Evolutionary conservation across 2,329 filamentous ascomycete species (phyloP).

Genomic region (Aspergillus caelatus): DNA sequence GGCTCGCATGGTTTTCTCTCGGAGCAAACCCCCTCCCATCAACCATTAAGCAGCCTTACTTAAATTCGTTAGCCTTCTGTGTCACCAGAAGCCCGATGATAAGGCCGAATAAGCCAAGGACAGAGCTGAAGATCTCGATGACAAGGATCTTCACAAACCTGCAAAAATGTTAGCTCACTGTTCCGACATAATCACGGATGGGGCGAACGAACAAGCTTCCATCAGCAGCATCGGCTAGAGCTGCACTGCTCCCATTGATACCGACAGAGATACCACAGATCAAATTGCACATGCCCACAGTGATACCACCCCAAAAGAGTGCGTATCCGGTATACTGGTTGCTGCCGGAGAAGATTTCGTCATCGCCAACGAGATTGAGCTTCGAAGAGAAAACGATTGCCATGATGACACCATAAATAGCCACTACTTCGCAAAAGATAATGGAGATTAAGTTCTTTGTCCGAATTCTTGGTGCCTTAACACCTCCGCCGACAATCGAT

Average conservation of each 20-base stretch:
- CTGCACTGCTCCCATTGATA: constrained; percentile 96
- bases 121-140: constrained; percentile 98
- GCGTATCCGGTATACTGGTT: constrained; percentile 95
- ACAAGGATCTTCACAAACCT: constrained; percentile 99
- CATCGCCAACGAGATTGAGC: constrained; percentile 66
- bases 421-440: constrained; percentile 99
- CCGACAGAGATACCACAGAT: constrained; percentile 95
- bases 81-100: constrained; percentile 91
- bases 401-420: constrained; percentile 99
- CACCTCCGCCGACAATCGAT: constrained; percentile 94
- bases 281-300: constrained; percentile 93
- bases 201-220: constrained; percentile 71
- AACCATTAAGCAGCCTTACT: constrained; percentile 32
- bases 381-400: constrained; percentile 96
- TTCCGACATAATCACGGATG: not conserved
- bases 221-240: constrained; percentile 93
- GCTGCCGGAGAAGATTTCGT: constrained; percentile 70
- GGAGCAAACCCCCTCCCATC: constrained; percentile 13
- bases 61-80: constrained; percentile 77
- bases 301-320: constrained; percentile 92
- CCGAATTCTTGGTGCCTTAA: constrained; percentile 93
- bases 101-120: constrained; percentile 91
- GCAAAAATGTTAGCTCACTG: constrained; percentile 13
- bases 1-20: constrained; percentile 19
- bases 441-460: constrained; percentile 99